Base-by-base conservation (phyloP, 2,329 filamentous ascomycete species). In the Mollisiaceae sp. region DNA sequence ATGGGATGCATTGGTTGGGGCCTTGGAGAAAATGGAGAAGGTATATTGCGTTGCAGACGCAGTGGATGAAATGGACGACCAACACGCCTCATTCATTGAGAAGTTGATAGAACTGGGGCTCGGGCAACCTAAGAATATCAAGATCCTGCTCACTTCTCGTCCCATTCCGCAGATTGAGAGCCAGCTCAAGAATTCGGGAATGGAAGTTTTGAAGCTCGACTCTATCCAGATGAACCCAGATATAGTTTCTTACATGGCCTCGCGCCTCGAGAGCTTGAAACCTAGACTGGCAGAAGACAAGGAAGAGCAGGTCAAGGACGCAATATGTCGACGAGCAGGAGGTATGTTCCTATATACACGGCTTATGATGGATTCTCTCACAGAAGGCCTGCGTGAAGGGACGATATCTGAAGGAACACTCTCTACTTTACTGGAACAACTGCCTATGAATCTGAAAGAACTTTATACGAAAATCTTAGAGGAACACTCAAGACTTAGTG, bases 31-130 rank as follows among this genome's bases (percentile, higher is more conserved):
- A 32, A 56, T 74, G 3, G 63, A 63, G 2, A 27, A 61, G 47
- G 78, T 75, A 0, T 83, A 78, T 62, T 80, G 83, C 4, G 81
- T 83, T 60, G 81, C 82, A 67, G 82, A 83, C 77, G 82, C 78
- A 58, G 79, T 83, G 1, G 82, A 84, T 64, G 82, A 84, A 70
- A 82, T 83, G 77, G 78, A 81, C 47, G 38, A 68, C 15, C 77
- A 73, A 0, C 70, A 79, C 18, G 75, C 77, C 2, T 41, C 65
- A 0, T 80, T 82, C 38, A 64, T 82, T 1, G 54, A 74, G 2
- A 57, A 68, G 1, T 69, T 83, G 0, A 14, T 24, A 8, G n/a
- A 50, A n/a, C 22, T 50, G 6, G 22, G 45, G 8, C 8, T n/a
- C 8, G 6, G 18, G 8, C 8, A 50, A 50, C 45, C 45, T 8